Evolutionary conservation across 2,329 filamentous ascomycete genomes (phyloP).

Genomic region (Hypoxylon sp.): DNA sequence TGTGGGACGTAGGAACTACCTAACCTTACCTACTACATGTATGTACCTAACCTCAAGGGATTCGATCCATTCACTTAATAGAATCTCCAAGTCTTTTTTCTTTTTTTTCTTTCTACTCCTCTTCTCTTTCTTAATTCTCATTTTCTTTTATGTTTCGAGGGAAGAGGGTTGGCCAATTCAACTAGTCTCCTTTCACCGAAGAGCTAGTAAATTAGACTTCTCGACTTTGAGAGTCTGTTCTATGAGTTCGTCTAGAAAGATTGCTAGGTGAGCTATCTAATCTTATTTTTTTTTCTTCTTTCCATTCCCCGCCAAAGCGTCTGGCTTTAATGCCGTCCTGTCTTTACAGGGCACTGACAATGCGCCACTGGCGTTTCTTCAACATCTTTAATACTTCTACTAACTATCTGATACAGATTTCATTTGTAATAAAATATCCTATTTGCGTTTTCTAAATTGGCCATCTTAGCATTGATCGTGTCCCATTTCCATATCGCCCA

Average conservation of each 20-base stretch:
- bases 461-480: slow-evolving; percentile 2
- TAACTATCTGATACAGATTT: slow-evolving; percentile 20
- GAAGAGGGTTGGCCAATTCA: slow-evolving; percentile 13
- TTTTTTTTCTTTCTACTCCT: slow-evolving; percentile 17
- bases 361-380: neutral
- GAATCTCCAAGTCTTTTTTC: slow-evolving; percentile 28
- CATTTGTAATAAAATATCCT: slow-evolving; percentile 15
- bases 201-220: slow-evolving; percentile 10
- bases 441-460: slow-evolving; percentile 3
- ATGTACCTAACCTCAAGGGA: slow-evolving; percentile 18
- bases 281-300: slow-evolving; percentile 13
- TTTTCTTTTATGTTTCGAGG: slow-evolving; percentile 19
- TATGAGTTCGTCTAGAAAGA: slow-evolving; percentile 20
- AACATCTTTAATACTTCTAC: neutral
- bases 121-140: slow-evolving; percentile 12
- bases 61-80: slow-evolving; percentile 20
- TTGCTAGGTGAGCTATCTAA: slow-evolving; percentile 27
- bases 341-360: neutral
- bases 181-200: slow-evolving; percentile 10
- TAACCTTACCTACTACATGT: no score
- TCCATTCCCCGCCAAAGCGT: neutral
- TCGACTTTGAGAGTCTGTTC: slow-evolving; percentile 14
- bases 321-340: neutral
- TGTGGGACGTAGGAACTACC: slow-evolving; percentile 18
- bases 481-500: slow-evolving; percentile 48